Evolutionary conservation across 208 protist genomes (phyloP), one percentile per base, ranked within the genome.

Genomic region (Phytomonas francai): DNA sequence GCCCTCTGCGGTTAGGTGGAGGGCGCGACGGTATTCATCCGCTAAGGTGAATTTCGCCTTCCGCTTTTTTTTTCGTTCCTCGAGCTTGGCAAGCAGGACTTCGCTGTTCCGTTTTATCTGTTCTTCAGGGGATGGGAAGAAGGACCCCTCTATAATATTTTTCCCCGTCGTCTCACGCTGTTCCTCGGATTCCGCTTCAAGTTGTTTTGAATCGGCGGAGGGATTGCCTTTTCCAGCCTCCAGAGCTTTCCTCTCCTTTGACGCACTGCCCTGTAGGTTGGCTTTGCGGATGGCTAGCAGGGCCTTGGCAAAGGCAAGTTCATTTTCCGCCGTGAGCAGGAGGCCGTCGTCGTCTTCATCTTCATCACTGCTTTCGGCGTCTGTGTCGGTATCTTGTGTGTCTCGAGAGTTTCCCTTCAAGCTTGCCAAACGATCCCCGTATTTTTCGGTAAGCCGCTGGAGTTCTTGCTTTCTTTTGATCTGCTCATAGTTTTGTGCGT

Each of bases 391-490:
- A 34, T 73, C 51, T 12, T 77, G 70, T 27, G 57, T 49, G 27
- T 72, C 67, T 6, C 70, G 56, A 31, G 45, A 30, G 56, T 36
- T 63, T 14, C 68, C 45, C 30, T 36, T 12, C 32, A 19, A 27
- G 51, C 71, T 72, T 11, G 67, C 73, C 12, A 85, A 73, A 27
- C 80, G 74, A 27, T 88, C 78, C 39, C 79, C 83, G 77, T 94
- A 93, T 76, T 94, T 97, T 59, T 89, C 77, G 16, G 82, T 88
- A 14, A 97, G 76, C n/a, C 71, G 80, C 67, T 91, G 87, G 22
- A 94, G 72, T 69, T 97, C 92, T 67, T 97, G 82, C 70, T 90
- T 87, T 28, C 89, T 83, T 79, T 97, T 97, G 72, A 93, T 84
- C 65, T 89, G 77, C 60, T 95, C 92, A 62, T 91, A 97, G 65